Conservation (phyloP, 805 yeast genomes). For the Saturnispora sekii region DNA sequence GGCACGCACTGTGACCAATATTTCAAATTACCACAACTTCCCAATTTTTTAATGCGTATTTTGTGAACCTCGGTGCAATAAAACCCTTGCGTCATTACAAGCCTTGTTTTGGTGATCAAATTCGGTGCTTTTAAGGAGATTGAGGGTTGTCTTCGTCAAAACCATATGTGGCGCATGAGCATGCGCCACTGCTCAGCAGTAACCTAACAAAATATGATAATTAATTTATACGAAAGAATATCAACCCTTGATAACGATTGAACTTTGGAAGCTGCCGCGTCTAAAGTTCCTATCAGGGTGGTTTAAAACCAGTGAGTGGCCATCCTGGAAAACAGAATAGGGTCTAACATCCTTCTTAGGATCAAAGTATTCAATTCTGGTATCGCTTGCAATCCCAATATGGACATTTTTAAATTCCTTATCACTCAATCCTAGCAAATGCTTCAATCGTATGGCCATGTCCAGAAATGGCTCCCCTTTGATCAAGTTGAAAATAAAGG, state of each 20-base stretch:
- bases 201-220: not conserved
- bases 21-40: too few relatives aligned
- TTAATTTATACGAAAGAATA: not conserved
- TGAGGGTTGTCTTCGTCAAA: too few relatives aligned
- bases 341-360: constrained; percentile 47
- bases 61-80: too few relatives aligned
- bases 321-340: constrained; percentile 31
- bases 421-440: constrained; percentile 63
- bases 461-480: constrained; percentile 56
- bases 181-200: too few relatives aligned
- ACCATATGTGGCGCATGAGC: too few relatives aligned
- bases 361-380: constrained; percentile 29
- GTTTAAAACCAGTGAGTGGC: constrained; percentile 58
- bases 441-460: constrained; percentile 59
- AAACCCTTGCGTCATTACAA: too few relatives aligned
- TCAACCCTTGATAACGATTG: constrained; percentile 44
- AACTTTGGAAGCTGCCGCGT: constrained; percentile 42
- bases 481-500: constrained; percentile 66
- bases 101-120: too few relatives aligned
- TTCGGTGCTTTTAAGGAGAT: too few relatives aligned
- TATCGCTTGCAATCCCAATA: constrained; percentile 44
- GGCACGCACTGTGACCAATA: too few relatives aligned
- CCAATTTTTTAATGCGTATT: too few relatives aligned
- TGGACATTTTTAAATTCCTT: constrained; percentile 72
- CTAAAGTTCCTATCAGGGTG: constrained; percentile 77